A percentile compares a stretch with the other conserved stretches of the same genome.
Evolutionary conservation across 164 flowering plant genomes (phyloP).

Genomic region (Berberis thunbergii): DNA sequence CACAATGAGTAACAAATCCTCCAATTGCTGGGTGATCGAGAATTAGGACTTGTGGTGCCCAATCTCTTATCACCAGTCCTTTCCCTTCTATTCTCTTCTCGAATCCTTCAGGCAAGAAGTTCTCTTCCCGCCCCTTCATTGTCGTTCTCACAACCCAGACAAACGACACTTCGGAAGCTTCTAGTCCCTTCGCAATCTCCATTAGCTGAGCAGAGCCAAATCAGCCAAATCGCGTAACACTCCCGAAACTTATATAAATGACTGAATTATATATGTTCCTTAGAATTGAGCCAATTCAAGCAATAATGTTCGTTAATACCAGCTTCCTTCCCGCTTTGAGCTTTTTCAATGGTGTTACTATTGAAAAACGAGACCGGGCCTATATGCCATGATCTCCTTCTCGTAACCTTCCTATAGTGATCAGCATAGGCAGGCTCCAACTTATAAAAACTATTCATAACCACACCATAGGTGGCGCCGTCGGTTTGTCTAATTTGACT

Average conservation of each 20-base stretch:
- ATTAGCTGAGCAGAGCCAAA: not conserved
- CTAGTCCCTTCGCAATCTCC: conserved; percentile 2
- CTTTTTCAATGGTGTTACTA: conserved; percentile 11
- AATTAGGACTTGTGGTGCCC: conserved; percentile 23
- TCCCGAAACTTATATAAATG: conserved; percentile 20
- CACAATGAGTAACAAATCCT: conserved; percentile 24
- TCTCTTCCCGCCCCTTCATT: no score
- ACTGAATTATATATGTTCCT: conserved; percentile 25
- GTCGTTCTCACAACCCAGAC: conserved; percentile 2
- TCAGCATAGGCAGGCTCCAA: conserved; percentile 34
- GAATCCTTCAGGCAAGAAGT: conserved; percentile 6
- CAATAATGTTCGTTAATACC: conserved; percentile 21
- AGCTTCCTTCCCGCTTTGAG: conserved; percentile 19
- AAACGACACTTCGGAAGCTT: not conserved
- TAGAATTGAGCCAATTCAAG: conserved; percentile 29
- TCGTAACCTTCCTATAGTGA: conserved; percentile 9
- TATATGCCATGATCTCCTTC: conserved; percentile 26
- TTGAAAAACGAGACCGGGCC: conserved; percentile 28
- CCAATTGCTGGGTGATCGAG: conserved; percentile 21
- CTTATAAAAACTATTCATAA: conserved; percentile 39
- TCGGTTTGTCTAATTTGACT: conserved; percentile 9
- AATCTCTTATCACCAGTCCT: conserved; percentile 17
- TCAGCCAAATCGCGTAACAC: not conserved
- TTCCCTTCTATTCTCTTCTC: conserved; percentile 14
- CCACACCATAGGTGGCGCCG: conserved; percentile 17